Conservation (phyloP, 202 grass and related monocot species). For the Saccharum hybrid region DNA sequence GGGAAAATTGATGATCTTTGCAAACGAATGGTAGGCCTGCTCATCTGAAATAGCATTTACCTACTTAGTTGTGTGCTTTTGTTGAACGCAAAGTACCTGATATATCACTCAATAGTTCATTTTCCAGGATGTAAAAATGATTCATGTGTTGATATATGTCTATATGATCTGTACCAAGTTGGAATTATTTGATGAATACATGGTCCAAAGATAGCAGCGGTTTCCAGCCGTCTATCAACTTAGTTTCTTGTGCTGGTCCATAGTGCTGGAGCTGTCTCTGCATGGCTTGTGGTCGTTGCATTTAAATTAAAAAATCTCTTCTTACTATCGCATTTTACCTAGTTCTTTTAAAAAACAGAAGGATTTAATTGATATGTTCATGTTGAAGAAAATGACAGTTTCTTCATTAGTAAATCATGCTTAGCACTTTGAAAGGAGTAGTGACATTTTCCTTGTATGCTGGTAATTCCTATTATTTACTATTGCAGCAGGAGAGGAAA, state of each 20-base stretch:
- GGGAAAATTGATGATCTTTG: constrained; percentile 91
- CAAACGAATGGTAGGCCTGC: constrained; percentile 84
- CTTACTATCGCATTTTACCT: background rate
- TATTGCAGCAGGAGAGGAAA: background rate
- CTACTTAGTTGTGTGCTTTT: constrained; percentile 5
- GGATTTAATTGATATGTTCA: background rate
- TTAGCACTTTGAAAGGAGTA: constrained; percentile 17
- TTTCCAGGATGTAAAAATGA: constrained; percentile 16
- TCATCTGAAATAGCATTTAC: constrained; percentile 30
- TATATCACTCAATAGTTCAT: background rate
- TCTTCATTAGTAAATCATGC: constrained; percentile 8
- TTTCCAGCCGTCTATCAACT: constrained; percentile 7
- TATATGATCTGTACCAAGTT: constrained; percentile 5
- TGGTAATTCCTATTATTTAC: constrained; percentile 8
- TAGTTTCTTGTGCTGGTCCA: constrained; percentile 23
- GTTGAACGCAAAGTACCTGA: background rate
- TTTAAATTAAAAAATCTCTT: background rate
- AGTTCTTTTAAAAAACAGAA: background rate
- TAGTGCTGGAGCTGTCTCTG: background rate
- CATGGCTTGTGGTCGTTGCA: background rate
- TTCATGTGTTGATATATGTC: constrained; percentile 29
- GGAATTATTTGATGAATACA: background rate
- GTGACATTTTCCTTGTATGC: background rate
- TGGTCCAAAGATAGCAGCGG: background rate
- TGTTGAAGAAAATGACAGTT: constrained; percentile 21